These are phyloP conservation scores for Phialophora tarda DNA, from an alignment of 2,329 filamentous ascomycete genomes.

Conservation along the genomic window DNA sequence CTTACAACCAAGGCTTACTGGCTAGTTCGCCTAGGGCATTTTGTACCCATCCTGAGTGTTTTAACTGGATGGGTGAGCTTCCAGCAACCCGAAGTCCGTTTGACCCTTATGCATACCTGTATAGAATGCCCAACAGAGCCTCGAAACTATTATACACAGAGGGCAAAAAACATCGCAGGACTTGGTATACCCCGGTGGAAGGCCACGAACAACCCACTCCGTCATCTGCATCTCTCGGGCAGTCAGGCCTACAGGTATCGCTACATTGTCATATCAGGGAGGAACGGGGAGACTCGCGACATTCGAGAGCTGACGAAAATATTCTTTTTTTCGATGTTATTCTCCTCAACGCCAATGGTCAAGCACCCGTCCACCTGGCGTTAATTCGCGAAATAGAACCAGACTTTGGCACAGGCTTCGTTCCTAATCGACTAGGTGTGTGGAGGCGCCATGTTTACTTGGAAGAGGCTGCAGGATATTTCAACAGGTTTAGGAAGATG, in stretches of 20 bases:
- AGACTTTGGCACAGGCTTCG: background rate
- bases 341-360: background rate
- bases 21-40: conserved; percentile 14
- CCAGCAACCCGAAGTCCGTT: background rate
- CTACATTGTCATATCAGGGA: background rate
- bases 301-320: background rate
- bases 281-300: background rate
- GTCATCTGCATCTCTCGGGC: background rate
- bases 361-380: background rate
- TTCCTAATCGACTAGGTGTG: background rate
- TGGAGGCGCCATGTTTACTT: background rate
- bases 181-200: background rate
- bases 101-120: background rate
- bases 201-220: background rate
- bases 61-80: background rate
- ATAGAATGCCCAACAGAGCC: background rate
- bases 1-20: conserved; percentile 11
- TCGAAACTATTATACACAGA: background rate
- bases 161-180: background rate
- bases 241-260: conserved; percentile 5
- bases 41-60: conserved; percentile 6
- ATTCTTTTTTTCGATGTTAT: background rate
- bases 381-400: background rate
- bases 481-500: background rate
- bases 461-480: background rate